A percentile compares a stretch with the other conserved stretches of the same genome.
Conservation (phyloP, 2,329 filamentous ascomycete species). For the Cercospora sojina region DNA sequence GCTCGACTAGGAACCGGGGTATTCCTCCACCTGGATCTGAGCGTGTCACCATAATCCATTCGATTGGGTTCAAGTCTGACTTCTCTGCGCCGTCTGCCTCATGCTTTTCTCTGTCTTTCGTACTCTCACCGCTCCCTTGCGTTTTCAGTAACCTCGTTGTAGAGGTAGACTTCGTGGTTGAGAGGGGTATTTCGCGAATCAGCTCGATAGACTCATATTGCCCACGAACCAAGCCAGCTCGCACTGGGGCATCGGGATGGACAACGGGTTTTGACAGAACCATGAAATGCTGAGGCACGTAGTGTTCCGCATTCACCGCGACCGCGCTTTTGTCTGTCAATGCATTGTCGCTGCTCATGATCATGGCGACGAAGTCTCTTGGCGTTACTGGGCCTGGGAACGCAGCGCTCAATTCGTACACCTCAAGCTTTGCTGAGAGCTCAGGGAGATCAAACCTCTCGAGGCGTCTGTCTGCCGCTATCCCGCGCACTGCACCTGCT, state of each 20-base stretch:
- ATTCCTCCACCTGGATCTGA: conserved; percentile 87
- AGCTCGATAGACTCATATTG: conserved; percentile 90
- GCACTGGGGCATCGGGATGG: conserved; percentile 69
- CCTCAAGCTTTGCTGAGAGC: conserved; percentile 61
- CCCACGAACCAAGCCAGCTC: conserved; percentile 75
- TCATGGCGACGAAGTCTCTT: conserved; percentile 79
- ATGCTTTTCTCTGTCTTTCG: conserved; percentile 41
- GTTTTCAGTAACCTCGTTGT: conserved; percentile 34
- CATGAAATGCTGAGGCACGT: conserved; percentile 69
- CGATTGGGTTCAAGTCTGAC: conserved; percentile 64
- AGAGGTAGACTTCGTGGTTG: conserved; percentile 39
- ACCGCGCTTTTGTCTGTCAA: conserved; percentile 48
- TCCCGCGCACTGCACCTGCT: conserved; percentile 75
- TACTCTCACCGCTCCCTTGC: conserved; percentile 13
- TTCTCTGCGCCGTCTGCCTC: conserved; percentile 38
- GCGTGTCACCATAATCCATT: conserved; percentile 91
- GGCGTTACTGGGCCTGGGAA: conserved; percentile 87
- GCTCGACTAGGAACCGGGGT: conserved; percentile 86
- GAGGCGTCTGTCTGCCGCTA: conserved; percentile 75
- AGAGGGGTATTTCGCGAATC: conserved; percentile 74
- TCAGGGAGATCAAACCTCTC: conserved; percentile 62
- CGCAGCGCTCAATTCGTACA: conserved; percentile 82
- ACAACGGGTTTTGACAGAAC: conserved; percentile 81
- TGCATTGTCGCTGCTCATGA: conserved; percentile 64
- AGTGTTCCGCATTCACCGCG: conserved; percentile 35